Evolutionary conservation across 2,329 filamentous ascomycete species (phyloP), one percentile per base, ranked within the genome.

Genomic region (Rugonectria rugulosa): DNA sequence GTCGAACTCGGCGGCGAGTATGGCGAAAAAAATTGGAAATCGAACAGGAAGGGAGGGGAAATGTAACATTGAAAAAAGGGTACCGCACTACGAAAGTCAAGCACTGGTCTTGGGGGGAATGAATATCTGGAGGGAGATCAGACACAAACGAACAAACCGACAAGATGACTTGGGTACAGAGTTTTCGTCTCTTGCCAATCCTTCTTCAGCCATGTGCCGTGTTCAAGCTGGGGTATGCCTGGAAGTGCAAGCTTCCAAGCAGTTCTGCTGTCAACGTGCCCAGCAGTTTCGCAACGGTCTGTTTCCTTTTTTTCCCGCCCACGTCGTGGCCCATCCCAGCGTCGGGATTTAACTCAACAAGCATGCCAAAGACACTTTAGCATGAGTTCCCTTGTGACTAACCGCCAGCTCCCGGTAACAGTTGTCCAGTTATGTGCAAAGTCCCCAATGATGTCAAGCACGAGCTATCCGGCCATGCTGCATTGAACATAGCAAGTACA

Each of bases 181-280:
- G 21, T 48, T 48, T 44, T 42, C 21, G 45, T 27, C 24, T 56
- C 40, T 46, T 41, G 26, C 42, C 12, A 36, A 21, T 47, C 20
- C 20, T 23, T 41, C 42, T 47, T 20, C 36, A 38, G 51, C 54
- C 36, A 49, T 23, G 43, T 37, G 47, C 54, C 36, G 51, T 23
- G 43, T 37, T 44, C 20, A 42, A 50, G 40, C 54, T 53, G 42
- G 63, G 63, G 45, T 60, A 57, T 66, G 59, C 63, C 53, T 66
- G 59, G 47, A 54, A 47, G 34, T 47, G 17, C 56, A 52, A 44
- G 56, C 42, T 20, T 37, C 46, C 51, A 54, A 55, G 56, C 60
- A 48, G 40, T 21, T 62, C 49, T 54, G n/a, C 26, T 17, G 9
- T 15, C 20, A 40, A 8, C 26, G 26, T 29, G 36, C 32, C 52